Percentiles rank a stretch among this genome's conserved stretches.
Conservation (phyloP, 495 filamentous ascomycete genomes). For the Beverwykella pulmonaria region DNA sequence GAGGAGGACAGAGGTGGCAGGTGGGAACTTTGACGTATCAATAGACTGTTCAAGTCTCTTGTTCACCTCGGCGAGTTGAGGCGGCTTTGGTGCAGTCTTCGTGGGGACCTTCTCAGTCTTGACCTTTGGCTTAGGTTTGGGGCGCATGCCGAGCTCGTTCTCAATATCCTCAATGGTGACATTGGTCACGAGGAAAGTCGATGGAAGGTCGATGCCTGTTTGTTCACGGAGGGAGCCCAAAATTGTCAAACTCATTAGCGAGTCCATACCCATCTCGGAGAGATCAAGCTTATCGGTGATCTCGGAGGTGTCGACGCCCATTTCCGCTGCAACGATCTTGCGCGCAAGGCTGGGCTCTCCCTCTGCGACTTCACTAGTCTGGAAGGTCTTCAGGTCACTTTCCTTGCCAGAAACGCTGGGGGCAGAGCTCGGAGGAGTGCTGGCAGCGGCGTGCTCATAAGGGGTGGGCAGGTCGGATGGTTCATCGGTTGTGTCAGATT, state of each 20-base stretch:
- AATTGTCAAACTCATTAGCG: conserved; percentile 52
- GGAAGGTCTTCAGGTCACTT: conserved; percentile 20
- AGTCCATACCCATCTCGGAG: conserved; percentile 52
- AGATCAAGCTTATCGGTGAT: conserved; percentile 48
- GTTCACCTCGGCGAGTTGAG: conserved; percentile 47
- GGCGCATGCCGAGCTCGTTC: conserved; percentile 51
- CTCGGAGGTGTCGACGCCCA: conserved; percentile 51
- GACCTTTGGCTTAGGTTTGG: conserved; percentile 35
- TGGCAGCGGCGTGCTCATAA: conserved; percentile 36
- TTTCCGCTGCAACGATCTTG: conserved; percentile 51
- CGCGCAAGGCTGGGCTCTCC: conserved; percentile 46
- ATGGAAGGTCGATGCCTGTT: conserved; percentile 50
- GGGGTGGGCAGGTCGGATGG: conserved; percentile 44
- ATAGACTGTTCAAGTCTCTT: conserved; percentile 41
- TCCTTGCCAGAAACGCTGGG: conserved; percentile 46
- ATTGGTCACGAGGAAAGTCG: conserved; percentile 49
- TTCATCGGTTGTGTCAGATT: conserved; percentile 44
- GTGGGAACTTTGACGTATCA: conserved; percentile 47
- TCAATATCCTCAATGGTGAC: conserved; percentile 51
- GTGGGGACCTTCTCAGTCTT: not conserved
- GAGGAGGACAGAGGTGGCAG: conserved; percentile 57
- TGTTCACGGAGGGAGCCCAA: conserved; percentile 50
- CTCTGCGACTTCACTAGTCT: conserved; percentile 24
- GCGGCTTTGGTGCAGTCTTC: conserved; percentile 32
- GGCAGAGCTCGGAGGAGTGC: conserved; percentile 48